Base-by-base conservation (phyloP, 768 basidiomycete species). In the Lactarius indigo region DNA sequence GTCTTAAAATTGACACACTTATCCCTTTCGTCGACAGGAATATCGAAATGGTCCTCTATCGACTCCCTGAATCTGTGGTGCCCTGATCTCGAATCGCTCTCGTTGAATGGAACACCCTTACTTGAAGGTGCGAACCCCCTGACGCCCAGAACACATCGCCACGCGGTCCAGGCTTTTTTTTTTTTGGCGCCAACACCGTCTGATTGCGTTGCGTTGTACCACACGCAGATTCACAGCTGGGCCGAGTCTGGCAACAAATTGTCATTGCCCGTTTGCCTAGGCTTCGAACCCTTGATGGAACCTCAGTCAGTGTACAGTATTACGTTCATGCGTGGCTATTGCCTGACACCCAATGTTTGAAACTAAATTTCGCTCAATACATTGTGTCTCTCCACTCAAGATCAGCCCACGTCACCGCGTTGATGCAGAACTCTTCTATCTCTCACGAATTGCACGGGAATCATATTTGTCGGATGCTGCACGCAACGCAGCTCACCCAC, bases 361-460 rank as follows among this genome's bases (percentile, higher is more conserved):
- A 13, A 42, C 28, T 10, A 57, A 57, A 64, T n/a, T 39, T 39
- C 12, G 4, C 33, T 17, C 57, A 59, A 64, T 28, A 52, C 23
- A 60, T 30, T 55, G 26, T 26, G 39, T 10, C 26, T 35, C 30
- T 39, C 26, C 39, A 44, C 57, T 59, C 68, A 69, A 94, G 91
- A 84, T 95, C 55, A 84, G 88, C 10, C 69, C 74, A 10, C 86
- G 82, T 69, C 91, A 94, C 74, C 83, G 94, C 47, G 79, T 77
- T n/a, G 94, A 96, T 72, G 85, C 87, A 58, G 94, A 96, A 76
- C 74, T 92, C 30, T 91, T 91, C 74, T 96, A 94, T 76, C 80
- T 94, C 58, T 89, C 90, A 13, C 79, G 82, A 68, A 78, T 92
- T 68, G 79, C 80, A 61, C 83, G 81, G 56, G 75, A 83, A 47